Base-by-base conservation (phyloP, 2,329 filamentous ascomycete genomes). In the Emericellopsis cladophorae region DNA sequence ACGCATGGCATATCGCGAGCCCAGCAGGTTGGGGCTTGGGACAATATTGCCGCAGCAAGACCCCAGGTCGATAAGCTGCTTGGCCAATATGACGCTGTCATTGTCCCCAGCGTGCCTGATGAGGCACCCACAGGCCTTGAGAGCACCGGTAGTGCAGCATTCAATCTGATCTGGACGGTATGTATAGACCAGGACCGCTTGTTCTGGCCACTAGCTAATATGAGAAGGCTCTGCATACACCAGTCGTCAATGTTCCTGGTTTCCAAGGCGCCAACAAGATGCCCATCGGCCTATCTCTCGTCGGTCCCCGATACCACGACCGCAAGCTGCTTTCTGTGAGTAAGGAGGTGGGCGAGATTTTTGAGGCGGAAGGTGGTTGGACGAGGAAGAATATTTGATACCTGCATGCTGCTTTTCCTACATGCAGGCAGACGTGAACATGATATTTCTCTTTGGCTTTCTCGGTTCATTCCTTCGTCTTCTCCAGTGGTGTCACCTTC, bases 191-290 rank as follows among this genome's bases (percentile, higher is more conserved):
- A 21, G 18, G 18, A 21, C 18, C 18, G 18, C 18, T 21, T 5
- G 5, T 21, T 21, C 18, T 21, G 18, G 18, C 18, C 18, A 21
- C 18, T 21, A 21, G 18, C 18, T 21, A 5, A 21, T 21, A 21
- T 21, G 18, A 21, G 3, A 32, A 12, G 31, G 31, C 31, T 12
- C 55, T 82, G 12, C 78, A 83, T 45, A 70, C 66, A 1, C 79
- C 79, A 0, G 74, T 76, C 0, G 56, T 81, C n/a, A 81, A 82
- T 44, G 54, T 83, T 0, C 76, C 77, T 0, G 78, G 76, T 0
- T 81, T 83, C 47, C 55, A 62, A 29, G 77, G 79, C 21, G 40
- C 45, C 2, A 51, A 54, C n/a, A 55, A 51, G 15, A 60, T 83
- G 64, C 79, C 79, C 0, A 65, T 83, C 31, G 79, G 79, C 0